These are phyloP conservation scores for Entamoeba invadens DNA, from an alignment of 208 protist species.

Conservation along the genomic window DNA sequence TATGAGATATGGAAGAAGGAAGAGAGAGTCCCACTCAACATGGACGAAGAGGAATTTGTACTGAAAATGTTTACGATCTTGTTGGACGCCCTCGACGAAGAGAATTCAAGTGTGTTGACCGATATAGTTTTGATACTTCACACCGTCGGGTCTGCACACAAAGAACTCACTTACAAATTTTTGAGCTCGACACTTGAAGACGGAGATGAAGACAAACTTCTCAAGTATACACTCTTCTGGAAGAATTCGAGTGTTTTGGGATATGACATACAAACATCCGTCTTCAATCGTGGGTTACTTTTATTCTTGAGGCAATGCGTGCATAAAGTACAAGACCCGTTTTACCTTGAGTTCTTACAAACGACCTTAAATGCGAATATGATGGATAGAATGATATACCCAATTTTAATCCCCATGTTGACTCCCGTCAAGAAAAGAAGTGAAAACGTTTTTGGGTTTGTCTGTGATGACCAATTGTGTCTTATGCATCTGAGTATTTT, in stretches of 20 bases:
- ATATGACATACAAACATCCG: not conserved
- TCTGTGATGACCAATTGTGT: not conserved
- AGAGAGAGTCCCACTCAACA: not conserved
- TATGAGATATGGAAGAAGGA: not conserved
- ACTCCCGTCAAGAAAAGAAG: not conserved
- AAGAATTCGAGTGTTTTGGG: not conserved
- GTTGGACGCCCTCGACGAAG: not conserved
- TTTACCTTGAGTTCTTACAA: not conserved
- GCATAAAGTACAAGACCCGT: not conserved
- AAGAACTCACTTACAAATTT: not conserved
- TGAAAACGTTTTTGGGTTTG: not conserved
- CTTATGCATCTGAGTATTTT: not conserved
- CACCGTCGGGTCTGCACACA: not conserved
- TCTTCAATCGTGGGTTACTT: not conserved
- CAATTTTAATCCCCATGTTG: not conserved
- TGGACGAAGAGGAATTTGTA: not conserved
- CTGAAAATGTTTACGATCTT: not conserved
- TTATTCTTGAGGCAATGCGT: not conserved
- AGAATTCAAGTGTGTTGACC: not conserved
- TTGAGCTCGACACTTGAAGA: not conserved
- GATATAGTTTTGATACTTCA: not conserved
- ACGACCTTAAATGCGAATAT: not conserved
- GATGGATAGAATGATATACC: not conserved
- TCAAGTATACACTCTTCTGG: not conserved
- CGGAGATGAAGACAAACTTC: not conserved